A percentile compares a stretch with the other conserved stretches of the same genome.
phyloP scores from a whole-genome alignment of 2,329 filamentous ascomycete genomes.

The Aspergillus sp. region DNA sequence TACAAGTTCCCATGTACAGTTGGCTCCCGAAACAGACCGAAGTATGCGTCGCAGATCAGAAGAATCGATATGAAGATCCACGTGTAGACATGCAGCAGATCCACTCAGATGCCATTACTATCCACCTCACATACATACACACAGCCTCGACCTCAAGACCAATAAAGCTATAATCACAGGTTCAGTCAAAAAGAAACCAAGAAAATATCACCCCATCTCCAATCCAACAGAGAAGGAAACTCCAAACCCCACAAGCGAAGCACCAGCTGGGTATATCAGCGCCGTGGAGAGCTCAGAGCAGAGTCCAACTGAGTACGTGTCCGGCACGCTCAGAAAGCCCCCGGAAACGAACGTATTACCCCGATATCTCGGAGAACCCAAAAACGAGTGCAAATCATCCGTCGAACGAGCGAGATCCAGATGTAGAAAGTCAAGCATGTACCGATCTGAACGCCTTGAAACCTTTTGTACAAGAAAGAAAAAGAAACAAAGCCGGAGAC shows the following conservation, averaged over 20 bases:
- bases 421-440: slow-evolving; percentile 5
- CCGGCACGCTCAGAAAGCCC: background rate
- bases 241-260: slow-evolving; percentile 8
- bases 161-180: slow-evolving; percentile 11
- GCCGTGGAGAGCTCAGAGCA: no score
- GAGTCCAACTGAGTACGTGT: background rate
- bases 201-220: slow-evolving; percentile 6
- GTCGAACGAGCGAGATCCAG: slow-evolving; percentile 6
- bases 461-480: slow-evolving; percentile 9
- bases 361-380: slow-evolving; percentile 6
- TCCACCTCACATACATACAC: background rate
- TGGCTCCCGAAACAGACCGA: no score
- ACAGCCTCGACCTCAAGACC: background rate
- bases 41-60: no score
- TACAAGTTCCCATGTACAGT: no score
- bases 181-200: slow-evolving; percentile 11
- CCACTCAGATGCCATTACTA: background rate
- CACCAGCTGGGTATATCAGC: no score
- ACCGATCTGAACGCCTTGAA: slow-evolving; percentile 3
- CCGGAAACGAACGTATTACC: background rate
- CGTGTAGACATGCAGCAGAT: background rate
- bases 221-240: slow-evolving; percentile 4
- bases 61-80: no score
- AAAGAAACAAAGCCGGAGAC: slow-evolving; percentile 12
- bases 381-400: slow-evolving; percentile 3